A percentile compares a stretch with the other conserved stretches of the same genome.
Conservation (phyloP, 805 yeast genomes). For the Candida sphagnicola region DNA sequence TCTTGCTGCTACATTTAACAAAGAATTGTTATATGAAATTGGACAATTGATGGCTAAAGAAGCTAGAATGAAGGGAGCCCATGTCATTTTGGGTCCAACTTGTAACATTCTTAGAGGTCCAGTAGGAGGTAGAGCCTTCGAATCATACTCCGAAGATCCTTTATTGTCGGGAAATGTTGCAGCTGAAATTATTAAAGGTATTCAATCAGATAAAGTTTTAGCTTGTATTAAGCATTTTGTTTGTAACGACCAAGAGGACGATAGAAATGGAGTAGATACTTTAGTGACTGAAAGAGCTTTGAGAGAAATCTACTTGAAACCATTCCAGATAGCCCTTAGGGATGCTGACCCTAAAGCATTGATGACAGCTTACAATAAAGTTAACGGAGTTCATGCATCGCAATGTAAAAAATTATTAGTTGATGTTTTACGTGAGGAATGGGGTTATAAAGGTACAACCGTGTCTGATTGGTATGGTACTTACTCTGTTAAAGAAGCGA, state of each 20-base stretch:
- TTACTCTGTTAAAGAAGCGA: slow-evolving; percentile 42
- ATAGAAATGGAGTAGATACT: slow-evolving; percentile 46
- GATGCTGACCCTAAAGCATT: slow-evolving; percentile 49
- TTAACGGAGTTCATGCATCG: slow-evolving; percentile 59
- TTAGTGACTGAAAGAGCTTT: slow-evolving; percentile 55
- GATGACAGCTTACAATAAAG: slow-evolving; percentile 62
- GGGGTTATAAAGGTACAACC: slow-evolving; percentile 53
- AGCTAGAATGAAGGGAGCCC: slow-evolving; percentile 51
- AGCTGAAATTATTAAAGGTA: slow-evolving; percentile 48
- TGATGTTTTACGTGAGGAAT: slow-evolving; percentile 49
- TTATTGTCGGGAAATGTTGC: slow-evolving; percentile 43
- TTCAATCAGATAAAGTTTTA: slow-evolving; percentile 47
- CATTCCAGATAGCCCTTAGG: slow-evolving; percentile 57
- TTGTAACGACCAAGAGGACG: slow-evolving; percentile 59
- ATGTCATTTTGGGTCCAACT: slow-evolving; percentile 34
- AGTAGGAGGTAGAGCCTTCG: slow-evolving; percentile 61
- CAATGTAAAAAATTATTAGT: slow-evolving; percentile 39
- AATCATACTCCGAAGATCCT: slow-evolving; percentile 62
- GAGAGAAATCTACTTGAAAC: slow-evolving; percentile 60
- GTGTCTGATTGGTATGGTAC: slow-evolving; percentile 68
- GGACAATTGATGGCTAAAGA: slow-evolving; percentile 53
- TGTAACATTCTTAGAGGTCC: slow-evolving; percentile 57
- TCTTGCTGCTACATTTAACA: slow-evolving; percentile 54
- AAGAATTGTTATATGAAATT: slow-evolving; percentile 42
- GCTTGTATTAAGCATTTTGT: slow-evolving; percentile 63